Conservation (phyloP, 2,329 filamentous ascomycete genomes). For the Aspergillus sp. region DNA sequence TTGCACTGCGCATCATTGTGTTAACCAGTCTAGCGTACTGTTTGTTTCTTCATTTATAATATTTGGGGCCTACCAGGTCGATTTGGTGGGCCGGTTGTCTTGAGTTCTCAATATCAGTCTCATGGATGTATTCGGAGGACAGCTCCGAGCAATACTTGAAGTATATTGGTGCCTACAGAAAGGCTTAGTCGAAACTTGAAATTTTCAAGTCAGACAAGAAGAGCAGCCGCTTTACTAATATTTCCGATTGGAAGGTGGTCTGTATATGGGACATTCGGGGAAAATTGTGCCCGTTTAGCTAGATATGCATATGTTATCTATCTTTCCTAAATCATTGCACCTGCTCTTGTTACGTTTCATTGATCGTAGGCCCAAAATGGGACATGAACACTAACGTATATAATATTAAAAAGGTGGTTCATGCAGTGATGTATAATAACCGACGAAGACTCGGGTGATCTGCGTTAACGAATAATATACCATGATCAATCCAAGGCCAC, state of each 20-base stretch:
- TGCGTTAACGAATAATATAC: not conserved
- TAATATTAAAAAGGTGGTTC: not conserved
- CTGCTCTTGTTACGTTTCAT: not conserved
- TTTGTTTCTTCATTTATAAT: conserved; percentile 19
- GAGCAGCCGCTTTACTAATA: conserved; percentile 8
- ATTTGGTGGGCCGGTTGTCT: conserved; percentile 10
- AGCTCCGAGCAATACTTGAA: conserved; percentile 4
- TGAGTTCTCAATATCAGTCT: not conserved
- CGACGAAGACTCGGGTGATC: not conserved
- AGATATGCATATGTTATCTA: conserved; percentile 20
- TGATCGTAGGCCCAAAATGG: not conserved
- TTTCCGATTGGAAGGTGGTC: conserved; percentile 12
- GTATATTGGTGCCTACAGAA: conserved; percentile 13
- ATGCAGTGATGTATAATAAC: not conserved
- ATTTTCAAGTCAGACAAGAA: conserved; percentile 2
- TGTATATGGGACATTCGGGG: conserved; percentile 9
- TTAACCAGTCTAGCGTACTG: conserved; percentile 26
- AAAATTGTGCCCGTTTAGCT: conserved; percentile 26
- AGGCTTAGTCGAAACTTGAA: not conserved
- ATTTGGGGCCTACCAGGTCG: conserved; percentile 11
- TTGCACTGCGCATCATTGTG: conserved; percentile 18
- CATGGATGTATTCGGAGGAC: conserved; percentile 3
- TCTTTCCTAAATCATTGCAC: conserved; percentile 9
- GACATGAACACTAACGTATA: not conserved
- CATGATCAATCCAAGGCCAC: not conserved